Percentiles rank a stretch among this genome's conserved stretches.
Conservation (phyloP, 371 early-diverging fungal genomes). For the Circinella umbellata region DNA sequence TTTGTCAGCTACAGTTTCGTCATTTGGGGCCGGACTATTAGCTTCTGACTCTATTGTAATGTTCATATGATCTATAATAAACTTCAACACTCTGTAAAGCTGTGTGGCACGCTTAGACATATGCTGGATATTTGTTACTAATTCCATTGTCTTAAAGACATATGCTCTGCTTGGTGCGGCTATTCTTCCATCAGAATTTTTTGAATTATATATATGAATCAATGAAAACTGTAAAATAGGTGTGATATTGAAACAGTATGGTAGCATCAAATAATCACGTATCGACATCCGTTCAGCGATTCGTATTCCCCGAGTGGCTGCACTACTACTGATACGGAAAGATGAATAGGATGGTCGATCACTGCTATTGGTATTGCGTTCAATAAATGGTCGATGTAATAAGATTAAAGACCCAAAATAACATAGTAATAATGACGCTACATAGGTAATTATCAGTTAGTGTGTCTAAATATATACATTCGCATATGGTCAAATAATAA, state of each 20-base stretch:
- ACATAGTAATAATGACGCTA: slow-evolving; percentile 42
- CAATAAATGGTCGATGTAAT: slow-evolving; percentile 56
- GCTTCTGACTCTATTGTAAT: slow-evolving; percentile 30
- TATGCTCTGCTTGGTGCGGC: slow-evolving; percentile 39
- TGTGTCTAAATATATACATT: no score
- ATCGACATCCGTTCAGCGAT: slow-evolving; percentile 44
- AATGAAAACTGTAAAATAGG: slow-evolving; percentile 48
- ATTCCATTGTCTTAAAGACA: slow-evolving; percentile 30
- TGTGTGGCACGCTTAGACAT: slow-evolving; percentile 41
- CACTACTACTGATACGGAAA: slow-evolving; percentile 51
- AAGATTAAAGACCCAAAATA: slow-evolving; percentile 46
- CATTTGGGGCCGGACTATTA: background rate
- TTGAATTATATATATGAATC: slow-evolving; percentile 52
- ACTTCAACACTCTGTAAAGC: slow-evolving; percentile 32
- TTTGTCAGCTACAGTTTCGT: background rate
- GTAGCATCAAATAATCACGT: slow-evolving; percentile 51
- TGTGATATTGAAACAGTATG: slow-evolving; percentile 50
- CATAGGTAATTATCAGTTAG: no score
- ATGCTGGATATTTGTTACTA: slow-evolving; percentile 29
- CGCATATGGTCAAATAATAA: background rate
- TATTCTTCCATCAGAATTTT: slow-evolving; percentile 38
- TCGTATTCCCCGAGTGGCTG: slow-evolving; percentile 46
- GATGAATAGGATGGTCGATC: slow-evolving; percentile 39
- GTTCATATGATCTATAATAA: slow-evolving; percentile 35
- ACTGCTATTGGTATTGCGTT: slow-evolving; percentile 19